Percentiles rank a stretch among this genome's conserved stretches.
Conservation (phyloP, 169 alveolate genomes). For the Cryptosporidium xiaoi region DNA sequence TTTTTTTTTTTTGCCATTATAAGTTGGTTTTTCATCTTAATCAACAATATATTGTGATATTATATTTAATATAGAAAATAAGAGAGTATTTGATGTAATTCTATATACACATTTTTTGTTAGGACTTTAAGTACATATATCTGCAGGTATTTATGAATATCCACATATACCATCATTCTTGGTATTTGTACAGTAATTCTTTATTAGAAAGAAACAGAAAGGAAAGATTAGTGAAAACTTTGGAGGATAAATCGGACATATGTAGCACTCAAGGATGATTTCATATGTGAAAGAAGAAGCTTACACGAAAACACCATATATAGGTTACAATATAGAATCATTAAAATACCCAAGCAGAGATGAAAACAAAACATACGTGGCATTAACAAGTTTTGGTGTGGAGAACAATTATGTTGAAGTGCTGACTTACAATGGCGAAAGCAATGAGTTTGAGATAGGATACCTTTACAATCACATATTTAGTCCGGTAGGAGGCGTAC, state of each 20-base stretch:
- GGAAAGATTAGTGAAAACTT: neutral
- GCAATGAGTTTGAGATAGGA: slow-evolving; percentile 43
- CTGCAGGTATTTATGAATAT: no score
- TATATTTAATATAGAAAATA: no score
- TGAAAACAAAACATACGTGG: slow-evolving; percentile 40
- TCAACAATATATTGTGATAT: no score
- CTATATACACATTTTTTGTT: no score
- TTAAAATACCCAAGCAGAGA: slow-evolving; percentile 2
- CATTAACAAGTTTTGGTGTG: slow-evolving; percentile 22
- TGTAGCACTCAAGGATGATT: neutral
- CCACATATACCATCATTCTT: no score
- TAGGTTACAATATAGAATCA: slow-evolving; percentile 27
- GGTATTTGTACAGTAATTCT: no score
- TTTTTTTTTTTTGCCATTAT: no score
- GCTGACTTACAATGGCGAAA: slow-evolving; percentile 14
- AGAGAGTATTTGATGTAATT: no score
- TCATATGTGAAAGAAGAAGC: slow-evolving; percentile 26
- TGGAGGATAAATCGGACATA: neutral
- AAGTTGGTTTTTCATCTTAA: no score
- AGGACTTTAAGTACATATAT: no score
- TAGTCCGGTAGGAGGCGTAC: slow-evolving; percentile 68
- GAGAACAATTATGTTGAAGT: slow-evolving; percentile 39
- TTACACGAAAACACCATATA: slow-evolving; percentile 30
- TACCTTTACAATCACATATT: slow-evolving; percentile 43
- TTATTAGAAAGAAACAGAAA: neutral